Evolutionary conservation across 176 grass and related monocot genomes (phyloP).

Genomic region (Oryza meyeriana): DNA sequence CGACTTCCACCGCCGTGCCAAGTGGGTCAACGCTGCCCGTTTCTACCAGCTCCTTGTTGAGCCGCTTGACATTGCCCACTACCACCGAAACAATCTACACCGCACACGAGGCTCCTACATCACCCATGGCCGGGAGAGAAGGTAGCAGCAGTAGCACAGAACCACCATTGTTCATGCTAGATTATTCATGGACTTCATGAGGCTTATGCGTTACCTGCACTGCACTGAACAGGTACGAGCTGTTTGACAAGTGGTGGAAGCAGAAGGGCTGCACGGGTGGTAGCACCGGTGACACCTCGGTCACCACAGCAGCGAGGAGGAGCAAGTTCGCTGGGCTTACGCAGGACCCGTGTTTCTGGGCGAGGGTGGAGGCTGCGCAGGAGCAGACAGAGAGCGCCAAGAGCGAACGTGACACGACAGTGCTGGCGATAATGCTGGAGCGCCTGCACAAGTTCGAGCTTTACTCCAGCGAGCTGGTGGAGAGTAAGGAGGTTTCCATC

Average conservation of each 20-base stretch:
- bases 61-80: constrained; percentile 85
- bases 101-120: constrained; percentile 66
- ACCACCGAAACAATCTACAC: constrained; percentile 61
- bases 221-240: constrained; percentile 55
- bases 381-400: constrained; percentile 43
- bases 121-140: constrained; percentile 65
- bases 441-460: constrained; percentile 55
- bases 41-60: constrained; percentile 97
- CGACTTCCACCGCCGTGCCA: constrained; percentile 73
- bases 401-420: constrained; percentile 19
- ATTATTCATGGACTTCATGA: background rate
- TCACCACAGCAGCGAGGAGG: constrained; percentile 22
- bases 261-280: background rate
- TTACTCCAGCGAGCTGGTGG: constrained; percentile 61
- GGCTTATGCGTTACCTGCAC: background rate
- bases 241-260: constrained; percentile 94
- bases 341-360: constrained; percentile 97
- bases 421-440: constrained; percentile 33
- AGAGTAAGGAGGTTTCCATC: constrained; percentile 70
- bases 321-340: constrained; percentile 92
- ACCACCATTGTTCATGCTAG: background rate
- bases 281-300: background rate
- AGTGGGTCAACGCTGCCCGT: constrained; percentile 90
- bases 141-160: background rate
- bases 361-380: constrained; percentile 71